Percentiles rank a stretch among this genome's conserved stretches.
Conservation (phyloP, 1,284 basidiomycete species). For the Fistulina hepatica region DNA sequence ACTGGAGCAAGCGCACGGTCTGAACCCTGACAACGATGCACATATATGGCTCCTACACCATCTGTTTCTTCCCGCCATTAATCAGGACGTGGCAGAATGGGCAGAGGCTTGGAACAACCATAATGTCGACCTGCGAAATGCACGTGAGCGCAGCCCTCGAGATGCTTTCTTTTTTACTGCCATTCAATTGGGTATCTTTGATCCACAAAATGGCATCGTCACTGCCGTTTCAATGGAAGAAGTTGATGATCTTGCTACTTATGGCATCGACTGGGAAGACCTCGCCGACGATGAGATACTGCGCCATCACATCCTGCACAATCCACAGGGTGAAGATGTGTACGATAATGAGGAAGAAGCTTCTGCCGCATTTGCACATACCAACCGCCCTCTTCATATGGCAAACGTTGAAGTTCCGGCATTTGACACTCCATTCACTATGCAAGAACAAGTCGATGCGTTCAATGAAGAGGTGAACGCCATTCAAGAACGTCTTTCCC, state of each 20-base stretch:
- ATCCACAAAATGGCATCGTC: neutral
- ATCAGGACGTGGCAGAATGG: conserved; percentile 15
- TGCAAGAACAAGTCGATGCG: neutral
- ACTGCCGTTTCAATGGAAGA: conserved; percentile 4
- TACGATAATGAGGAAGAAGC: neutral
- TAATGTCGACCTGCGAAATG: conserved; percentile 7
- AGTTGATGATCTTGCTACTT: conserved; percentile 9
- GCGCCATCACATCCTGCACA: conserved; percentile 7
- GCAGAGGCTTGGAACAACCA: conserved; percentile 16
- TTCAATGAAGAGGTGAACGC: neutral
- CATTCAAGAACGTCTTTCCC: neutral
- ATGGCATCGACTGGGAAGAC: conserved; percentile 19
- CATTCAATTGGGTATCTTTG: conserved; percentile 12
- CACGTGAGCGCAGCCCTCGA: conserved; percentile 11
- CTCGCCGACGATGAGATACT: conserved; percentile 13
- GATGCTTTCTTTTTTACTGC: conserved; percentile 18
- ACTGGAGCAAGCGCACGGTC: conserved; percentile 7
- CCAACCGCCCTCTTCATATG: neutral
- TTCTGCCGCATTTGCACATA: neutral
- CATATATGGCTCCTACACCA: conserved; percentile 15
- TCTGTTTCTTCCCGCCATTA: conserved; percentile 15
- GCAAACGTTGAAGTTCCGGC: neutral
- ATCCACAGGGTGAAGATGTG: conserved; percentile 1
- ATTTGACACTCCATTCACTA: neutral
- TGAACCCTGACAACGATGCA: conserved; percentile 6